Conservation (phyloP, 2,329 filamentous ascomycete species). For the Fusarium continuum region DNA sequence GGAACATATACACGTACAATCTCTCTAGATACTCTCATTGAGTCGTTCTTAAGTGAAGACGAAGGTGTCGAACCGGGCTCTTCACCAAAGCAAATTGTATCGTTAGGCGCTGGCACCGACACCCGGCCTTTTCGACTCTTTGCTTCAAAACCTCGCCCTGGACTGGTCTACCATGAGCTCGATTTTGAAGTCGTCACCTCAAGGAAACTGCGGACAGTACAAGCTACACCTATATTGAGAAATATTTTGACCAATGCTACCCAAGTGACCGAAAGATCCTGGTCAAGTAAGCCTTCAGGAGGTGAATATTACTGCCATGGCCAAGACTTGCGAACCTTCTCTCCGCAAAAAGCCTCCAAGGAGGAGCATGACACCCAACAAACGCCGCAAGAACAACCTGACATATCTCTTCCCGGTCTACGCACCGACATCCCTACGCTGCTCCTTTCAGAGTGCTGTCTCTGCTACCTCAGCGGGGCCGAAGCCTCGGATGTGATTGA, state of each 20-base stretch:
- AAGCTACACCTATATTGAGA: conserved; percentile 56
- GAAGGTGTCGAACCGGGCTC: conserved; percentile 37
- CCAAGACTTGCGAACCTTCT: conserved; percentile 69
- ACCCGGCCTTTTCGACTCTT: conserved; percentile 85
- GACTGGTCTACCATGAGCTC: conserved; percentile 86
- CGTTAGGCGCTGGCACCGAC: conserved; percentile 92
- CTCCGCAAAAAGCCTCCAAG: background rate
- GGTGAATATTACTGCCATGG: conserved; percentile 67
- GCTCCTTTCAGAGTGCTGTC: conserved; percentile 92
- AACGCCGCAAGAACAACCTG: background rate
- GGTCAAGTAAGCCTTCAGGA: conserved; percentile 53
- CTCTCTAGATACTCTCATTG: conserved; percentile 81
- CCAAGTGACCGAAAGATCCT: conserved; percentile 48
- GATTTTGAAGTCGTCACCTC: conserved; percentile 83
- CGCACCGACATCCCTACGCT: conserved; percentile 76
- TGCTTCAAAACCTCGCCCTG: conserved; percentile 49
- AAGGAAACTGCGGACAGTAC: conserved; percentile 67
- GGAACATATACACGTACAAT: conserved; percentile 93
- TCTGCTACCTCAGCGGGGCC: conserved; percentile 81
- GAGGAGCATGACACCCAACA: background rate
- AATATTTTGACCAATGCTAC: conserved; percentile 51
- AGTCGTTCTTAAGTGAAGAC: conserved; percentile 69
- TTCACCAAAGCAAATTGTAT: conserved; percentile 78
- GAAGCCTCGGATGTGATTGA: conserved; percentile 71
- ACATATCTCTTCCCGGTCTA: conserved; percentile 52